Evolutionary conservation across 306 rosid genomes (phyloP).

Genomic region (Quercus suber): DNA sequence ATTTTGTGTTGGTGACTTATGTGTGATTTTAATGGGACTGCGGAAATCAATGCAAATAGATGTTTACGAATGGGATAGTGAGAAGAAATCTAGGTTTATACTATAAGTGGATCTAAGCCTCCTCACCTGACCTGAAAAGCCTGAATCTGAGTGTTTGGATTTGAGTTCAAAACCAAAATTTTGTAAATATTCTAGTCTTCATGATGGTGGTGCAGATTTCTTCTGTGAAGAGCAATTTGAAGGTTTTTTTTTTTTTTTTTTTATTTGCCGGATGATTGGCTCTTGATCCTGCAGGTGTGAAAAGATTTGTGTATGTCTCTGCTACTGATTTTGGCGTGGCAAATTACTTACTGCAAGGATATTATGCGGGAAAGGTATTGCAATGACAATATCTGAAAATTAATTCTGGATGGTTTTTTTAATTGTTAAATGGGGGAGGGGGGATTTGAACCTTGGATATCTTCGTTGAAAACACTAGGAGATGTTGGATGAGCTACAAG

Average conservation of each 20-base stretch:
- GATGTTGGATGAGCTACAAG: no score
- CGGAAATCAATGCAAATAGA: not conserved
- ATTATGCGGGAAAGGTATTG: constrained; percentile 93
- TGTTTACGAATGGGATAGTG: not conserved
- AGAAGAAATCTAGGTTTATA: not conserved
- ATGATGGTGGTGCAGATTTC: not conserved
- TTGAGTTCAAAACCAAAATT: not conserved
- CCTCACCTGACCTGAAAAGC: not conserved
- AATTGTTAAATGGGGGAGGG: no score
- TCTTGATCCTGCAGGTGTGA: constrained; percentile 62
- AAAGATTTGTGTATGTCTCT: constrained; percentile 86
- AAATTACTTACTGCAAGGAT: constrained; percentile 74
- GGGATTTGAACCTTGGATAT: no score
- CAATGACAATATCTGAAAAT: constrained; percentile 11
- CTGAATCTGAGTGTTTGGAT: not conserved
- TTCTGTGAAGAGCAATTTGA: not conserved
- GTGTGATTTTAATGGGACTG: no score
- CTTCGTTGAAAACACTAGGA: no score
- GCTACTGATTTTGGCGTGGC: constrained; percentile 92
- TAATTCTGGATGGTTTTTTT: not conserved
- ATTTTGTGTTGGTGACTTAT: no score
- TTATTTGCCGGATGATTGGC: constrained; percentile 15
- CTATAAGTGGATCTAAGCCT: not conserved
- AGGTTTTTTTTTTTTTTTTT: not conserved
- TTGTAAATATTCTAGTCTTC: no score